Base-by-base conservation (phyloP, 768 basidiomycete species). In the Mycena belliarum region DNA sequence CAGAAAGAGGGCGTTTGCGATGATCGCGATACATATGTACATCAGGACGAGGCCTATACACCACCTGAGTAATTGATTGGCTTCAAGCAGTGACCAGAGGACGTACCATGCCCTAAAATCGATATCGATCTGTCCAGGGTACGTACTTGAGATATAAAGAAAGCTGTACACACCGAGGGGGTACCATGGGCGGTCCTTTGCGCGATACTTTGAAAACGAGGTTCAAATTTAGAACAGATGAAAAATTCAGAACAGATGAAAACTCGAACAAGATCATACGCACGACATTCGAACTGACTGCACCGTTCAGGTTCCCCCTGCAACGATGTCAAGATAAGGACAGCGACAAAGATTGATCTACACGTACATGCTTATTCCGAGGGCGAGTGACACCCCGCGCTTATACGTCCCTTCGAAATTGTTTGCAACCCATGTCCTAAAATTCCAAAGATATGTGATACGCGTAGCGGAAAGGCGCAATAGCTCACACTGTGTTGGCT, bases 361-460 rank as follows among this genome's bases (percentile, higher is more conserved):
- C 10, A 14, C 57, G 37, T 21, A 82, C 62, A 63, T 63, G 42
- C 87, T 86, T 58, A 89, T 87, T 4, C 85, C 84, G 80, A 89
- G 83, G 2, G 82, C 88, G 4, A 91, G 75, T 2, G 84, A 84
- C 12, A 86, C 83, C 47, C 83, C 82, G 10, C 89, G 83, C 69
- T 90, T 90, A 68, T 88, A 90, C 4, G 85, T 78, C 0, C 89
- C 88, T 66, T 91, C 89, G 38, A 85, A 78, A 57, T 89, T 90
- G 51, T 85, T 80, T 18, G 85, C 84, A 18, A 88, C 81, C 88
- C 88, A 91, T 28, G 88, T 85, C 6, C 86, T 83, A 26, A 50
- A 14, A 35, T 35, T 15, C 29, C 29, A 6, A 12, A 32, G 7
- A n/a, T n/a, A n/a, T 32, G 29, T 6, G 29, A 32, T 32, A 12